Conservation (phyloP, 2,329 filamentous ascomycete species). For the Exophiala mesophila region DNA sequence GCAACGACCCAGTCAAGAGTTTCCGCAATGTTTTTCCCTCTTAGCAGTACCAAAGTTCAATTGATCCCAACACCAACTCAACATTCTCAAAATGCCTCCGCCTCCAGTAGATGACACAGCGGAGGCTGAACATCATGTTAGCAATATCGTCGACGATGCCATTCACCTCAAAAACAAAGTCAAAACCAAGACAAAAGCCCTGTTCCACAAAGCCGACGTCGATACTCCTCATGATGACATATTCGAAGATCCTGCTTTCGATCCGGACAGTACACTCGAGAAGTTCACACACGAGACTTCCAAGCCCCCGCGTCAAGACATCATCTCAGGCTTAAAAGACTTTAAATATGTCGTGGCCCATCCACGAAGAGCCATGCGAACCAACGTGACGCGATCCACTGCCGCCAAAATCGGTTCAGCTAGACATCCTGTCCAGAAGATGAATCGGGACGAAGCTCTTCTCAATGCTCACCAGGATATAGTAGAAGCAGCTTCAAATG, state of each 20-base stretch:
- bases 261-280: constrained; percentile 28
- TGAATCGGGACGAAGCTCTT: constrained; percentile 30
- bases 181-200: constrained; percentile 13
- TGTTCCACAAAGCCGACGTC: constrained; percentile 6
- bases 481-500: constrained; percentile 19
- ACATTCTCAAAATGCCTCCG: too few species aligned
- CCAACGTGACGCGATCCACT: constrained; percentile 30
- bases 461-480: constrained; percentile 32
- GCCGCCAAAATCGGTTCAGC: constrained; percentile 31
- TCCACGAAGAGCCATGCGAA: constrained; percentile 30
- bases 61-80: background rate
- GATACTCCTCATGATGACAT: constrained; percentile 11
- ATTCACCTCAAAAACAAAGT: constrained; percentile 13
- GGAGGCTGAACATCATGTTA: constrained; percentile 12
- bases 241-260: constrained; percentile 33
- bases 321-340: constrained; percentile 23
- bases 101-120: constrained; percentile 1
- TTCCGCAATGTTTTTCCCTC: background rate
- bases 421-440: constrained; percentile 30
- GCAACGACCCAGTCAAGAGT: too few species aligned
- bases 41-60: background rate
- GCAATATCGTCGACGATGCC: constrained; percentile 9
- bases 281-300: constrained; percentile 17
- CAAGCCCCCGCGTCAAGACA: constrained; percentile 20
- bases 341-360: constrained; percentile 27